Conservation (phyloP, 2,329 filamentous ascomycete genomes). For the Epichloe hybrida region DNA sequence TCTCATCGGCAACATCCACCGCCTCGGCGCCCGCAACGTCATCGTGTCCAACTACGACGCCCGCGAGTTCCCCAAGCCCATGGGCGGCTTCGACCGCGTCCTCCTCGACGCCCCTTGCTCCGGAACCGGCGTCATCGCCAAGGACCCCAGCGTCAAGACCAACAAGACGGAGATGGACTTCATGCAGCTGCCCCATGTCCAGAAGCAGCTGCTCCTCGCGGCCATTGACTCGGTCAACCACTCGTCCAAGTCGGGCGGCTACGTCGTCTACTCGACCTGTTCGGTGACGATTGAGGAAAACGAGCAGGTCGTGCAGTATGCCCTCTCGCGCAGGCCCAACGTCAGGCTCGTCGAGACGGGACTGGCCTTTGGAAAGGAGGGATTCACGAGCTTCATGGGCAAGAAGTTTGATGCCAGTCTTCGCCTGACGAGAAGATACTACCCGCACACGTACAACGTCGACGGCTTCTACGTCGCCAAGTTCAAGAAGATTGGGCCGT, state of each 20-base stretch:
- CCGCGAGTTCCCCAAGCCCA: slow-evolving; percentile 81
- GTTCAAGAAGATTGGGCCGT: slow-evolving; percentile 81
- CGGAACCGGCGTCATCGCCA: slow-evolving; percentile 92
- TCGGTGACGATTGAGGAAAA: slow-evolving; percentile 84
- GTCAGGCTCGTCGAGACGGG: slow-evolving; percentile 87
- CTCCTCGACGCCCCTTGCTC: slow-evolving; percentile 91
- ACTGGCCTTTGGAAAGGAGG: slow-evolving; percentile 79
- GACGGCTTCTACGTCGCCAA: slow-evolving; percentile 98
- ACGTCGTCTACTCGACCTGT: slow-evolving; percentile 94
- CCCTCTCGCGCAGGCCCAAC: slow-evolving; percentile 80
- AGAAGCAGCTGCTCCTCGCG: slow-evolving; percentile 84
- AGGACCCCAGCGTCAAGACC: slow-evolving; percentile 93
- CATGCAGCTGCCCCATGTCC: slow-evolving; percentile 79
- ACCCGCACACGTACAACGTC: slow-evolving; percentile 85
- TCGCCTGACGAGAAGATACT: slow-evolving; percentile 72
- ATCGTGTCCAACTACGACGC: slow-evolving; percentile 97
- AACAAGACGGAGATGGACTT: slow-evolving; percentile 97
- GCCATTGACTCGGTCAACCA: slow-evolving; percentile 95
- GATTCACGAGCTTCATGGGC: slow-evolving; percentile 80
- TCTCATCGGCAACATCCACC: slow-evolving; percentile 95
- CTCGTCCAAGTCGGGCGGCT: slow-evolving; percentile 80
- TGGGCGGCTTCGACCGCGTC: slow-evolving; percentile 92
- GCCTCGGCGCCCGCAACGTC: slow-evolving; percentile 82
- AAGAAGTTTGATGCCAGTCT: slow-evolving; percentile 83
- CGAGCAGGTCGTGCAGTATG: slow-evolving; percentile 88